Evolutionary conservation across 495 filamentous ascomycete species (phyloP).

Genomic region (Bathelium albidoporum): DNA sequence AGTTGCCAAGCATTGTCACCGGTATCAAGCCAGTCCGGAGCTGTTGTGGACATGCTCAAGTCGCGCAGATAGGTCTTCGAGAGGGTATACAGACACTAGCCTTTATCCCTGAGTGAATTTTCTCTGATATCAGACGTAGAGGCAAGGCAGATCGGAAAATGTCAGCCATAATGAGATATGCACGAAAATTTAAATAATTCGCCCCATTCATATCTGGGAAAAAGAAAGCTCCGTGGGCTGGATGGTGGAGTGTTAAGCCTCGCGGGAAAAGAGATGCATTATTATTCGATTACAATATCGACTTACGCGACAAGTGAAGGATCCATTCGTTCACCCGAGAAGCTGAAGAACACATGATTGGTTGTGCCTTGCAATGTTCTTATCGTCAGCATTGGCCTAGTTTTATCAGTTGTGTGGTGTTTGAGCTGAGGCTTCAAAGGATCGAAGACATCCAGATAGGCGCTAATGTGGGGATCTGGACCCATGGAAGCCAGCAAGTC

Average conservation of each 20-base stretch:
- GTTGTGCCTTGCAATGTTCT: too few relatives aligned
- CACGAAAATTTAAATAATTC: background rate
- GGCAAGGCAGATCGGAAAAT: background rate
- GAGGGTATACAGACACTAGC: too few relatives aligned
- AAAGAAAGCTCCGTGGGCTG: background rate
- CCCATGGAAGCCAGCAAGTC: background rate
- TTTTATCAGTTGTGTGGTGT: too few relatives aligned
- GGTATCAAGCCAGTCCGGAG: constrained; percentile 37
- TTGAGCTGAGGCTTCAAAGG: background rate
- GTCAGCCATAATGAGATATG: background rate
- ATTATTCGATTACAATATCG: background rate
- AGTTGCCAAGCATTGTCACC: constrained; percentile 51
- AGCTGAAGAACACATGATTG: background rate
- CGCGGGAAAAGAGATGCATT: background rate
- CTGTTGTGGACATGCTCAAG: background rate
- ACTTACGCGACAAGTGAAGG: background rate
- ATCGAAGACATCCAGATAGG: background rate
- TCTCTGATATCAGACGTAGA: background rate
- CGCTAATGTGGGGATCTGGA: background rate
- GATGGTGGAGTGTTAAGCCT: background rate
- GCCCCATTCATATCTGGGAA: background rate
- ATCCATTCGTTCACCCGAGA: background rate
- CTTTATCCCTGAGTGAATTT: too few relatives aligned
- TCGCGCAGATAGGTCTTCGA: too few relatives aligned
- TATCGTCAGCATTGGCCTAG: too few relatives aligned